Base-by-base conservation (phyloP, 768 basidiomycete genomes). In the Coprinopsis cinerea region DNA sequence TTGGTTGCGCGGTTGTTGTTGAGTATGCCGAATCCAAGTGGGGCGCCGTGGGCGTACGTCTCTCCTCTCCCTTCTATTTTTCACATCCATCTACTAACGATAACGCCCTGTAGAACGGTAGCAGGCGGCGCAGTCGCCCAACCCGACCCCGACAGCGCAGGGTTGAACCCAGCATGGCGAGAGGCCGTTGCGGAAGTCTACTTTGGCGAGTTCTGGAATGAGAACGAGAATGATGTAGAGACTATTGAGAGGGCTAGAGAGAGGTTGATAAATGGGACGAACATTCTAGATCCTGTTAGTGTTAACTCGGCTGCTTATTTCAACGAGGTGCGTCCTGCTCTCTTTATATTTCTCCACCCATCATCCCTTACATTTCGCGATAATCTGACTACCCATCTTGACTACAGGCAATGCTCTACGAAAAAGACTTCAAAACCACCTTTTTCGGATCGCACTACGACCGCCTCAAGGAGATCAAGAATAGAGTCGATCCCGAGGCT, bases 91-190 rank as follows among this genome's bases (percentile, higher is more conserved):
- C 10, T 63, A 6, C 42, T 50, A n/a, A 60, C 62, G 25, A 52
- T 54, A 6, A 39, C 37, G 37, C 2, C 64, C 61, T 13, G 59
- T 58, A 15, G 76, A 45, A 59, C 68, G 22, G 57, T 78, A 4
- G 68, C 62, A 4, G 77, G 77, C 1, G 77, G 78, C 2, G 69
- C 62, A 11, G 77, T 76, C 10, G 62, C 66, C 2, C 57, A 58
- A 18, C 56, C 60, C 27, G 59, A 67, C 17, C 67, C 75, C 0
- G 61, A 67, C 36, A 66, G 72, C 1, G 63, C 63, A 9, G 76
- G 72, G 14, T 53, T 77, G 17, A 69, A 77, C 56, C 77, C 76
- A 11, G 71, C 69, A 0, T 80, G 77, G 75, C 65, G 77, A 14
- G 62, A 67, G 13, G 67, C 75, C 1, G 36, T 77, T 7, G 58